Percentiles rank a stretch among this genome's conserved stretches.
phyloP scores from a whole-genome alignment of 1,284 basidiomycete species.

The Neolentinus lepideus region DNA sequence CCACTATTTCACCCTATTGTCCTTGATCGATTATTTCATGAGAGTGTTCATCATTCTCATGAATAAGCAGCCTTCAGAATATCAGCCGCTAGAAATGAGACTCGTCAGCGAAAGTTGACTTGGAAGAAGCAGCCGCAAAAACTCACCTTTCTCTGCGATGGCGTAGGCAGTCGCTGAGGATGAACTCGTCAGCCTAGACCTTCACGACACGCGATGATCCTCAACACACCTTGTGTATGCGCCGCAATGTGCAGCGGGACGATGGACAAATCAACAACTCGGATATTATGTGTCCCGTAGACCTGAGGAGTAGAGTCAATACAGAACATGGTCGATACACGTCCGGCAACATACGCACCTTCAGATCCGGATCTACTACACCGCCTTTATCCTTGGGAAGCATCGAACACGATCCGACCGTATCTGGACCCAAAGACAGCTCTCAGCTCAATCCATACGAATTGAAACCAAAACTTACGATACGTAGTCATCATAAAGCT shows the following conservation, averaged over 20 bases:
- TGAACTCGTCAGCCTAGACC: not conserved
- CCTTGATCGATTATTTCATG: too few species aligned
- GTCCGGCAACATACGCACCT: constrained; percentile 16
- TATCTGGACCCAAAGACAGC: constrained; percentile 19
- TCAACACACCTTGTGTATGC: constrained; percentile 25
- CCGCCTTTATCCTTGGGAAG: constrained; percentile 50
- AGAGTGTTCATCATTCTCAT: too few species aligned
- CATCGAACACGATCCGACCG: constrained; percentile 45
- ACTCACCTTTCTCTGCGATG: constrained; percentile 11
- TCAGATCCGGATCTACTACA: constrained; percentile 47
- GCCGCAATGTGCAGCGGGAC: constrained; percentile 37
- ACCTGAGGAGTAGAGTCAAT: constrained; percentile 18
- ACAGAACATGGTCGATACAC: not conserved
- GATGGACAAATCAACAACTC: constrained; percentile 43
- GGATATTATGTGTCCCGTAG: constrained; percentile 44
- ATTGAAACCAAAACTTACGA: constrained; percentile 17
- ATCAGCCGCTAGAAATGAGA: constrained; percentile 6
- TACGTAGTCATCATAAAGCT: constrained; percentile 18
- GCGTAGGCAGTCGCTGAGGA: constrained; percentile 12
- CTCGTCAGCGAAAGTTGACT: not conserved
- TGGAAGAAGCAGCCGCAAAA: not conserved
- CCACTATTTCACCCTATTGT: too few species aligned
- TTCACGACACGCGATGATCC: not conserved
- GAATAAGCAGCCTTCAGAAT: not conserved
- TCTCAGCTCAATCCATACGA: not conserved